phyloP scores from a whole-genome alignment of 148 eudicot species.

The Rheum nobile region DNA sequence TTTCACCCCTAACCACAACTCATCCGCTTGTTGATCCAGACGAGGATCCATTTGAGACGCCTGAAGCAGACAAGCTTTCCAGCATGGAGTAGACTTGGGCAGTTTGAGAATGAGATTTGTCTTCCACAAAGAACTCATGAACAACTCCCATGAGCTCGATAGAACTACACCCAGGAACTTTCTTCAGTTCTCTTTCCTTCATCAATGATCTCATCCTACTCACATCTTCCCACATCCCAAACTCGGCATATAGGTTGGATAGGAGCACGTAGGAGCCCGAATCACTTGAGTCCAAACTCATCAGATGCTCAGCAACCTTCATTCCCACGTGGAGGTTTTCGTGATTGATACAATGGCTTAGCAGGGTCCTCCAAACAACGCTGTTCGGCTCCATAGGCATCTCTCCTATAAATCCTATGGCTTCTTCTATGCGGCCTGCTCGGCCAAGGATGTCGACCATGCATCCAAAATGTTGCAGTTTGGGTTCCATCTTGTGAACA shows the following conservation, averaged over 20 bases:
- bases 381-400: constrained; percentile 70
- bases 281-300: constrained; percentile 24
- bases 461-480: constrained; percentile 69
- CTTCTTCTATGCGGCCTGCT: constrained; percentile 48
- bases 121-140: constrained; percentile 48
- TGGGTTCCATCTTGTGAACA: constrained; percentile 44
- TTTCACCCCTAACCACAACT: no score
- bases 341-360: constrained; percentile 43
- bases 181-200: constrained; percentile 38
- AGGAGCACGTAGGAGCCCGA: constrained; percentile 49
- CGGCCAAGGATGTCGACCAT: constrained; percentile 64
- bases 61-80: constrained; percentile 20
- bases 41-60: no score
- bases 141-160: constrained; percentile 53
- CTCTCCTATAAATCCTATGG: constrained; percentile 32
- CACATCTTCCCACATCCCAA: constrained; percentile 57
- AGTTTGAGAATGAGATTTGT: constrained; percentile 29
- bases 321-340: constrained; percentile 33
- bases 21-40: no score
- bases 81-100: constrained; percentile 34
- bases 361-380: constrained; percentile 55
- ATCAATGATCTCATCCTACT: constrained; percentile 38
- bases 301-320: constrained; percentile 35
- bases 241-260: constrained; percentile 58
- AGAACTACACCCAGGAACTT: constrained; percentile 62